Conservation (phyloP, 1,139 yeast genomes). For the Saccharomycopsis hybrid region DNA sequence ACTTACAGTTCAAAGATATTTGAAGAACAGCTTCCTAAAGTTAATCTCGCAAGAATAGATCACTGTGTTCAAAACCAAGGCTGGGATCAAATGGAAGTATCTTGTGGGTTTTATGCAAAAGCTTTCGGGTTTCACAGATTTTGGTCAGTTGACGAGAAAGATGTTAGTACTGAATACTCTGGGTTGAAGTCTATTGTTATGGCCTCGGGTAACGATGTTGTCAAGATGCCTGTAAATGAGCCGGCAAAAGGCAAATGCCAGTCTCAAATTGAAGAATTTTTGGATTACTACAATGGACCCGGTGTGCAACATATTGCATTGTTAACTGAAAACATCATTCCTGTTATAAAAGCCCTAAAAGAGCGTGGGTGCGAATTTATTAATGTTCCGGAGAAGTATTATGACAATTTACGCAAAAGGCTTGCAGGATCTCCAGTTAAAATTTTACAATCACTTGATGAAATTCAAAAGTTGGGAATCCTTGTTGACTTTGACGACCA, state of each 20-base stretch:
- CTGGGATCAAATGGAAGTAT: slow-evolving; percentile 58
- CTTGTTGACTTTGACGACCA: slow-evolving; percentile 68
- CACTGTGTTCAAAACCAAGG: slow-evolving; percentile 77
- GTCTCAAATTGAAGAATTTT: slow-evolving; percentile 78
- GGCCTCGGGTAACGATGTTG: slow-evolving; percentile 60
- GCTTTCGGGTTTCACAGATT: slow-evolving; percentile 69
- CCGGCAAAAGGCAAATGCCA: slow-evolving; percentile 63
- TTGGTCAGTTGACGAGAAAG: slow-evolving; percentile 80
- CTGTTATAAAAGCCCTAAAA: slow-evolving; percentile 47
- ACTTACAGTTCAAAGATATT: slow-evolving; percentile 2
- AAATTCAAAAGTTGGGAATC: slow-evolving; percentile 43
- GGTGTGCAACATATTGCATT: slow-evolving; percentile 82
- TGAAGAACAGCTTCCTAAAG: slow-evolving; percentile 30
- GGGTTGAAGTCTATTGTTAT: slow-evolving; percentile 71
- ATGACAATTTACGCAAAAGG: slow-evolving; percentile 40
- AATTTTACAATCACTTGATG: slow-evolving; percentile 44
- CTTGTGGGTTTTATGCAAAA: slow-evolving; percentile 51
- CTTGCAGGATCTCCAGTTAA: slow-evolving; percentile 35
- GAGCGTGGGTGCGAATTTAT: slow-evolving; percentile 68
- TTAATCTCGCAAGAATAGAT: slow-evolving; percentile 45
- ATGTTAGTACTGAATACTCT: slow-evolving; percentile 60
- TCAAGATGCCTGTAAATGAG: slow-evolving; percentile 76
- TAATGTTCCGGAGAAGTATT: slow-evolving; percentile 49
- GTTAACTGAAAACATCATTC: slow-evolving; percentile 51
- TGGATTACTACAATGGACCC: slow-evolving; percentile 69